A percentile compares a stretch with the other conserved stretches of the same genome.
phyloP scores from a whole-genome alignment of 1,284 basidiomycete species.

The Irpex sp. region DNA sequence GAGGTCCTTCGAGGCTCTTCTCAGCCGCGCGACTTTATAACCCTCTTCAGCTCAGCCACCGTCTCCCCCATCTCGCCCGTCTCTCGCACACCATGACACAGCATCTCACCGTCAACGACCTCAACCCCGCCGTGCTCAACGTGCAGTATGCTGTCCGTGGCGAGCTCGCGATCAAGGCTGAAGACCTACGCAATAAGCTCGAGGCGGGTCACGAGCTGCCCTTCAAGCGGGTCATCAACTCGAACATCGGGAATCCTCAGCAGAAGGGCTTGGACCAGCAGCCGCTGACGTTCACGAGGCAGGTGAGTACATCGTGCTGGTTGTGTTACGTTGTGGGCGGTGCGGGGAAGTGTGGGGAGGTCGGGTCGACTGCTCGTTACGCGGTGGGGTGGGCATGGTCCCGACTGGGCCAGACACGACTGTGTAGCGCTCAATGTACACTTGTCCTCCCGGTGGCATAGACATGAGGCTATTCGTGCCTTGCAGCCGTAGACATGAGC shows the following conservation, averaged over 20 bases:
- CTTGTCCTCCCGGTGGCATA: not conserved
- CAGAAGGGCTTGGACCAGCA: slow-evolving; percentile 92
- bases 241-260: slow-evolving; percentile 98
- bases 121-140: slow-evolving; percentile 84
- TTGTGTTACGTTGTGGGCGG: not conserved
- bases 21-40: not conserved
- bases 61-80: not conserved
- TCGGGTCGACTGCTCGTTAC: not conserved
- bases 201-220: slow-evolving; percentile 65
- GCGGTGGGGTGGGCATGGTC: not conserved
- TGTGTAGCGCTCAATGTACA: not conserved
- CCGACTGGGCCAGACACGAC: not conserved
- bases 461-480: not conserved
- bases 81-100: slow-evolving; percentile 38
- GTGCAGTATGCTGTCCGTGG: slow-evolving; percentile 98
- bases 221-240: slow-evolving; percentile 88
- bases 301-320: slow-evolving; percentile 48
- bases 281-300: slow-evolving; percentile 90
- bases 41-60: not conserved
- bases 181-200: slow-evolving; percentile 74
- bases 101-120: slow-evolving; percentile 53
- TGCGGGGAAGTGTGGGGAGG: not conserved
- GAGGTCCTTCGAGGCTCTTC: not conserved
- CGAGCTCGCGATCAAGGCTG: slow-evolving; percentile 93
- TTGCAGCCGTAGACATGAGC: not conserved